Conservation (phyloP, 805 yeast species). For the Groenewaldozyma tartarivorans region DNA sequence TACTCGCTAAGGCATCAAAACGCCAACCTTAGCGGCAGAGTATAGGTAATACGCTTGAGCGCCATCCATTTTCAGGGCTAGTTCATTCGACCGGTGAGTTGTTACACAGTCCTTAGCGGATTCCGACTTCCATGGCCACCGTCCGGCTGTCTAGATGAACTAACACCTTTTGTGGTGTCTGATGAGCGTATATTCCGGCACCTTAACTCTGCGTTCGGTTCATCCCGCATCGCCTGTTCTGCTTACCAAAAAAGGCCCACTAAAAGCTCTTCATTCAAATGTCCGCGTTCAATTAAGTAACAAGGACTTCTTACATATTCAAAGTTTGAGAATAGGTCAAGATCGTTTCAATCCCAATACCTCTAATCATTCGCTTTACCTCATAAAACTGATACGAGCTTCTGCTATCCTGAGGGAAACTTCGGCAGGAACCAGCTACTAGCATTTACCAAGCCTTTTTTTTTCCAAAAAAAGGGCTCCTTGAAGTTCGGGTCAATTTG, state of each 20-base stretch:
- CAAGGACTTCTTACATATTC: slow-evolving; percentile 35
- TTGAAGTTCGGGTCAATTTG: too few species aligned
- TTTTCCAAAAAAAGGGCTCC: too few species aligned
- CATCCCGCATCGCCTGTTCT: slow-evolving; percentile 40
- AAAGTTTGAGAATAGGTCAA: slow-evolving; percentile 35
- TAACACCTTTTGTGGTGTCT: slow-evolving; percentile 38
- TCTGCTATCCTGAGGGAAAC: slow-evolving; percentile 36
- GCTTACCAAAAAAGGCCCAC: slow-evolving; percentile 40
- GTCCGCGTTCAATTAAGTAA: slow-evolving; percentile 35
- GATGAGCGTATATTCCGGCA: slow-evolving; percentile 37
- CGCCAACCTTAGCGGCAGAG: slow-evolving; percentile 32
- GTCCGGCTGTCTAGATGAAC: slow-evolving; percentile 41
- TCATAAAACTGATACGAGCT: slow-evolving; percentile 35
- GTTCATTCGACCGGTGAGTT: slow-evolving; percentile 45
- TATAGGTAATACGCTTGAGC: slow-evolving; percentile 35
- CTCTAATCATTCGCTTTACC: slow-evolving; percentile 35
- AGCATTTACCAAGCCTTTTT: too few species aligned
- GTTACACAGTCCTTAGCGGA: slow-evolving; percentile 46
- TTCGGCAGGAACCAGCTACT: slow-evolving; percentile 38
- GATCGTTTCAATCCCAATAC: slow-evolving; percentile 33
- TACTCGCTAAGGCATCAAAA: slow-evolving; percentile 33
- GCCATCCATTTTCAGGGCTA: slow-evolving; percentile 37
- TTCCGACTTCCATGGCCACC: slow-evolving; percentile 46
- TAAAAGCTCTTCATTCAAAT: slow-evolving; percentile 35
- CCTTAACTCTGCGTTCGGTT: slow-evolving; percentile 34